Conservation (phyloP, 2,329 filamentous ascomycete species). For the Albophoma yamanashiensis region DNA sequence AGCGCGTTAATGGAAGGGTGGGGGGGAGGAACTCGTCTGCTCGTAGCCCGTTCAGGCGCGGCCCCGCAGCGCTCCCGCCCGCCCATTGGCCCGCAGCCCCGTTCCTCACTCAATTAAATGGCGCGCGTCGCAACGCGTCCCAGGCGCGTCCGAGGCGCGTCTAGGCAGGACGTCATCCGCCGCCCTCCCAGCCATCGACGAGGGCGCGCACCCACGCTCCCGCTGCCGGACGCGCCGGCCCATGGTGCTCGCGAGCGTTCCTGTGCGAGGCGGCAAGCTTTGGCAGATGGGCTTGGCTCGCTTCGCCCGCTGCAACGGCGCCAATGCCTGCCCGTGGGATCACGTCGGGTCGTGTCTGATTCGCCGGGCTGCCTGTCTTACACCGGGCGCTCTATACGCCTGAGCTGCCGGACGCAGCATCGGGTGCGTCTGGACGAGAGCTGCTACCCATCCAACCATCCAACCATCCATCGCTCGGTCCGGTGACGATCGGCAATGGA, state of each 20-base stretch:
- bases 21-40: too few relatives aligned
- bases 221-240: not conserved
- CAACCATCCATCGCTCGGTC: not conserved
- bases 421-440: not conserved
- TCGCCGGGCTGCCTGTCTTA: not conserved
- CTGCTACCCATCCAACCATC: not conserved
- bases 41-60: not conserved
- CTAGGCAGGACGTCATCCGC: not conserved
- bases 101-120: not conserved
- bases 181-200: not conserved
- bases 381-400: not conserved
- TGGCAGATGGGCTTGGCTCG: not conserved
- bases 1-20: too few relatives aligned
- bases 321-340: not conserved
- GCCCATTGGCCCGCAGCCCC: not conserved
- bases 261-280: not conserved
- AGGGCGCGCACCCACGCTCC: not conserved
- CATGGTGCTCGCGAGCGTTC: not conserved
- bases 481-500: not conserved
- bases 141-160: not conserved
- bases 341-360: not conserved
- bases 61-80: not conserved
- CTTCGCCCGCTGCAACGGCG: not conserved
- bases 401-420: not conserved
- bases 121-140: not conserved